Conservation (phyloP, 1,284 basidiomycete genomes). For the Cutaneotrichosporon spelunceum region DNA sequence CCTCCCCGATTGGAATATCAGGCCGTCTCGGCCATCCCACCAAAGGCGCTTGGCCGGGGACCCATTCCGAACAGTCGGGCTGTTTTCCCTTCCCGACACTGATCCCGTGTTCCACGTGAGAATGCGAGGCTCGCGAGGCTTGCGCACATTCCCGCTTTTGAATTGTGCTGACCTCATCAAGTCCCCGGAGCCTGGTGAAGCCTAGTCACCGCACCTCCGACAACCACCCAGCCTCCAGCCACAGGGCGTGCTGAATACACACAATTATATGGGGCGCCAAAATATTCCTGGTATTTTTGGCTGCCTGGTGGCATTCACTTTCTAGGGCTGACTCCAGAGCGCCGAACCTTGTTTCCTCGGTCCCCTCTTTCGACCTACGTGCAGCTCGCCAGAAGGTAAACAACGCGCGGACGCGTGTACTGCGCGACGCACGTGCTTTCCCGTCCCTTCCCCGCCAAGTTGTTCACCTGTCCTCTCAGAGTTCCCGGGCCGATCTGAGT, state of each 20-base stretch:
- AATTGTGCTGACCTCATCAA: slow-evolving; percentile 1
- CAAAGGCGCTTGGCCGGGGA: too few relatives aligned
- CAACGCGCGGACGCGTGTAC: not conserved
- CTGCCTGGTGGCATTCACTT: not conserved
- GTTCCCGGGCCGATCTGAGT: not conserved
- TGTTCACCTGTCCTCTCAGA: not conserved
- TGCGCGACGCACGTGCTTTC: not conserved
- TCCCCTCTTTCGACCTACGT: not conserved
- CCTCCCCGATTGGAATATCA: too few relatives aligned
- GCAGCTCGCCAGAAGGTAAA: not conserved
- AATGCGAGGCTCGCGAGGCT: not conserved
- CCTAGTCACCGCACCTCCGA: not conserved
- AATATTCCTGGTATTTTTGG: not conserved
- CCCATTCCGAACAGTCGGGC: not conserved
- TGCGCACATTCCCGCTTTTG: not conserved
- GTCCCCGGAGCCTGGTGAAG: not conserved
- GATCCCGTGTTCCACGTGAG: not conserved
- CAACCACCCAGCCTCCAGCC: not conserved
- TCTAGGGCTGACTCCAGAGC: not conserved
- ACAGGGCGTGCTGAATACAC: not conserved
- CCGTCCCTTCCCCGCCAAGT: not conserved
- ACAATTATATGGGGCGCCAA: not conserved
- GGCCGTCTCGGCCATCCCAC: too few relatives aligned
- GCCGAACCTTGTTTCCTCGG: not conserved
- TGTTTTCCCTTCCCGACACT: not conserved